phyloP scores from a whole-genome alignment of 2,329 filamentous ascomycete species.

The Scedosporium dehoogii region DNA sequence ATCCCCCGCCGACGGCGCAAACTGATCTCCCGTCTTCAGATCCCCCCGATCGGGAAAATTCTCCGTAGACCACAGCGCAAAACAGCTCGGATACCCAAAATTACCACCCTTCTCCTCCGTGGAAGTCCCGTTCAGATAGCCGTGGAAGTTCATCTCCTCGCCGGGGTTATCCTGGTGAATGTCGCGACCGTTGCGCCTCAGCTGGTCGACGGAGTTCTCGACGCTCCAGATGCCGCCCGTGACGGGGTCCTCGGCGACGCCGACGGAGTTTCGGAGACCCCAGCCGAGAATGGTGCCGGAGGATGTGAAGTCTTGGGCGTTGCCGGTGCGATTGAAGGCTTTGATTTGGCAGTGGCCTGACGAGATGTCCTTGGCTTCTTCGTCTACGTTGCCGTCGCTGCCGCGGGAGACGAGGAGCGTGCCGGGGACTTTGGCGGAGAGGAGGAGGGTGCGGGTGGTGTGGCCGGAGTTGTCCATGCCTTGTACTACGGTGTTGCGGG shows the following conservation, averaged over 20 bases:
- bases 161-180: slow-evolving; percentile 59
- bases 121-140: slow-evolving; percentile 31
- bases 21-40: background rate
- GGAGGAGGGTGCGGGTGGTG: slow-evolving; percentile 51
- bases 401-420: slow-evolving; percentile 54
- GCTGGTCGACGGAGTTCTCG: slow-evolving; percentile 57
- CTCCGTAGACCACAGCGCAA: slow-evolving; percentile 34
- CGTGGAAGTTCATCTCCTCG: slow-evolving; percentile 63
- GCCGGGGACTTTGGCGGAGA: slow-evolving; percentile 39
- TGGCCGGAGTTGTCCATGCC: slow-evolving; percentile 52
- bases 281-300: slow-evolving; percentile 42
- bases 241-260: slow-evolving; percentile 47
- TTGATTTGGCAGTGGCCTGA: slow-evolving; percentile 53
- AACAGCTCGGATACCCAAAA: slow-evolving; percentile 56
- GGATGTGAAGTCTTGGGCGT: slow-evolving; percentile 29
- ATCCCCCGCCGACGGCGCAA: background rate
- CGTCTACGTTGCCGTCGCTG: slow-evolving; percentile 48
- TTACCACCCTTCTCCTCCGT: slow-evolving; percentile 27
- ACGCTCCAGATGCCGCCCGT: slow-evolving; percentile 44
- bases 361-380: slow-evolving; percentile 30
- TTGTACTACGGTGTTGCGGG: slow-evolving; percentile 36
- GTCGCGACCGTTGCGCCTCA: slow-evolving; percentile 41
- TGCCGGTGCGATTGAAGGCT: slow-evolving; percentile 24
- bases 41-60: slow-evolving; percentile 7
- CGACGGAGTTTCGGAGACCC: slow-evolving; percentile 62